A percentile compares a stretch with the other conserved stretches of the same genome.
Evolutionary conservation across 371 early-diverging fungal species (phyloP).

Genomic region (Mortierella sp.): DNA sequence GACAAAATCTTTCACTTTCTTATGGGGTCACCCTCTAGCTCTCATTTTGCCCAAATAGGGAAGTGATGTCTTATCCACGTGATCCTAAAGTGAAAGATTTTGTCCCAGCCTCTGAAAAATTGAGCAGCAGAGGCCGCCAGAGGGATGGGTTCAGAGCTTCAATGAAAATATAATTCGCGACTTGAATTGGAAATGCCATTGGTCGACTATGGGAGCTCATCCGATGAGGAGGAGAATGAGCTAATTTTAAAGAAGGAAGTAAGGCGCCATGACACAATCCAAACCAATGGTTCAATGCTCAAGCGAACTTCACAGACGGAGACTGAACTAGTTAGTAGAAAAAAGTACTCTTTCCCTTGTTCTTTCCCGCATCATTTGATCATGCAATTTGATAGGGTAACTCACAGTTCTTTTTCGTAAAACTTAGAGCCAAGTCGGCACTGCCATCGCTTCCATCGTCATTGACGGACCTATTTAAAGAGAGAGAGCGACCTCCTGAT

Average conservation of each 20-base stretch:
- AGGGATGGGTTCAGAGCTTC: too few species aligned
- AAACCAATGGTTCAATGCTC: not conserved
- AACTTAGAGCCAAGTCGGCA: constrained; percentile 15
- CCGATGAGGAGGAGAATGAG: constrained; percentile 34
- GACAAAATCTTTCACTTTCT: too few species aligned
- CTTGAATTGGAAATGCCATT: constrained; percentile 43
- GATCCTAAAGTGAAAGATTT: too few species aligned
- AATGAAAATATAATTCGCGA: not conserved
- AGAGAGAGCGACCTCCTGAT: constrained; percentile 39
- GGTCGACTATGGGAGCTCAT: constrained; percentile 52
- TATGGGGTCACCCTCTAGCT: too few species aligned
- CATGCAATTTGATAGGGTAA: not conserved
- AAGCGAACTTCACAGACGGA: constrained; percentile 11
- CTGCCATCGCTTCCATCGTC: constrained; percentile 44
- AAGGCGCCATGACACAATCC: not conserved
- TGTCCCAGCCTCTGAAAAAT: too few species aligned
- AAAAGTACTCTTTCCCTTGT: not conserved
- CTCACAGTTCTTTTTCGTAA: not conserved
- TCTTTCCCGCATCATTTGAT: not conserved
- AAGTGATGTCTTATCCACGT: too few species aligned
- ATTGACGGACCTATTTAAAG: constrained; percentile 44
- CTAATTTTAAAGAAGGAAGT: not conserved
- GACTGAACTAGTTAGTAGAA: not conserved
- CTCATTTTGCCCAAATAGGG: too few species aligned
- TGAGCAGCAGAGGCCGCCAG: too few species aligned